These are phyloP conservation scores for Guadua angustifolia DNA, from an alignment of 176 grass and related monocot species.

Conservation along the genomic window DNA sequence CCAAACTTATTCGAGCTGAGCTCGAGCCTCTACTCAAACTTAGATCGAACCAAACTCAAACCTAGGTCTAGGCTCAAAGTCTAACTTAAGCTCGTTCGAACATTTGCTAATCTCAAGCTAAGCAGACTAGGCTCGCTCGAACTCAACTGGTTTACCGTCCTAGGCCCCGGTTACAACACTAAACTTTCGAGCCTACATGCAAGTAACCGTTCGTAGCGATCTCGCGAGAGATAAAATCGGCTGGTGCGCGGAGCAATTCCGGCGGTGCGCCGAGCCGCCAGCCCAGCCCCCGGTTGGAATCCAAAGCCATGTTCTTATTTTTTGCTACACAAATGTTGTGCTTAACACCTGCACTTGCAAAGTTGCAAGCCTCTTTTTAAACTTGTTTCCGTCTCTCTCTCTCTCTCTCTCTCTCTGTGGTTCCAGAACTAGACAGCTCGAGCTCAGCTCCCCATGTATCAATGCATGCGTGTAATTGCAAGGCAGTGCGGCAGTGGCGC, in stretches of 20 bases:
- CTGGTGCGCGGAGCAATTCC: neutral
- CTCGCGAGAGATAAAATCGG: no score
- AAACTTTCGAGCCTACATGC: fast-evolving
- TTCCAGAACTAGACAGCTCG: neutral
- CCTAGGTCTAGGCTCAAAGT: no score
- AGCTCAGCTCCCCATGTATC: neutral
- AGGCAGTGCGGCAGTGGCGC: neutral
- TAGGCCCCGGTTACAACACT: neutral
- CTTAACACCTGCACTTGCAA: neutral
- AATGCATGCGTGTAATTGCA: neutral
- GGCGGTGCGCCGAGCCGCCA: neutral
- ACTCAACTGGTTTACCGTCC: no score
- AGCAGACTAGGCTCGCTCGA: no score
- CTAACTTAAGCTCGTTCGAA: no score
- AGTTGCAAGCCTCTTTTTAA: neutral
- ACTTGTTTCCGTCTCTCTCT: neutral
- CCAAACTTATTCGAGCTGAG: no score
- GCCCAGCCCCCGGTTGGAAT: neutral
- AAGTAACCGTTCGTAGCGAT: neutral
- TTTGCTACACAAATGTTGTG: neutral
- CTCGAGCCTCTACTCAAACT: no score
- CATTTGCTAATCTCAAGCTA: no score
- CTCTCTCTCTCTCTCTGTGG: neutral
- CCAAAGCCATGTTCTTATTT: neutral
- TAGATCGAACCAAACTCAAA: no score